Percentiles rank a stretch among this genome's conserved stretches.
These are phyloP conservation scores for Populus simonii DNA, from an alignment of 345 rosid species.

Conservation along the genomic window DNA sequence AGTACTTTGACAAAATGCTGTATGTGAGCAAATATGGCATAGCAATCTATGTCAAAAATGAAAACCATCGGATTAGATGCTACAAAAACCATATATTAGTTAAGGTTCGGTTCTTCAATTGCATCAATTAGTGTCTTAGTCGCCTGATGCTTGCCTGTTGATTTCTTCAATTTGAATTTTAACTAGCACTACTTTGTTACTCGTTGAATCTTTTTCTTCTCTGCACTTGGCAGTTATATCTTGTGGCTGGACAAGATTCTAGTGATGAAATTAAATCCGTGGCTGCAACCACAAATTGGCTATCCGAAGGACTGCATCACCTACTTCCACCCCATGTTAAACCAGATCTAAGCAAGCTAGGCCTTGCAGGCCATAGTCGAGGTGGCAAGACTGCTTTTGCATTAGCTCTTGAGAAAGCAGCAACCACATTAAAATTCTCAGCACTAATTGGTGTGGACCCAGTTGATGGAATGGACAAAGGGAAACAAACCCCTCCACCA, in stretches of 20 bases:
- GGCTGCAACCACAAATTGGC: constrained; percentile 58
- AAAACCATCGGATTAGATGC: not conserved
- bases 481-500: constrained; percentile 72
- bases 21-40: not conserved
- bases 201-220: not conserved
- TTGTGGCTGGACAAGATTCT: constrained; percentile 65
- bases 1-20: not conserved
- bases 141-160: not conserved
- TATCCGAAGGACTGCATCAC: constrained; percentile 38
- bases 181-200: not conserved
- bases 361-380: constrained; percentile 79
- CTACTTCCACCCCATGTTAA: constrained; percentile 52
- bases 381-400: constrained; percentile 89
- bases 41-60: not conserved
- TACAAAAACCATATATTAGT: not conserved
- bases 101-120: not conserved
- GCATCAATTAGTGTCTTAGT: not conserved
- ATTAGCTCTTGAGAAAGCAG: constrained; percentile 44
- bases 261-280: constrained; percentile 59
- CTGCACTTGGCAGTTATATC: constrained; percentile 45
- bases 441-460: constrained; percentile 84
- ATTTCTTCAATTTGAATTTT: not conserved
- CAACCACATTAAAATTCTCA: constrained; percentile 43
- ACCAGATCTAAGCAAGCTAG: constrained; percentile 59
- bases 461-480: constrained; percentile 68